Percentiles rank a stretch among this genome's conserved stretches.
Conservation (phyloP, 208 protist genomes). For the Leishmania turanica region DNA sequence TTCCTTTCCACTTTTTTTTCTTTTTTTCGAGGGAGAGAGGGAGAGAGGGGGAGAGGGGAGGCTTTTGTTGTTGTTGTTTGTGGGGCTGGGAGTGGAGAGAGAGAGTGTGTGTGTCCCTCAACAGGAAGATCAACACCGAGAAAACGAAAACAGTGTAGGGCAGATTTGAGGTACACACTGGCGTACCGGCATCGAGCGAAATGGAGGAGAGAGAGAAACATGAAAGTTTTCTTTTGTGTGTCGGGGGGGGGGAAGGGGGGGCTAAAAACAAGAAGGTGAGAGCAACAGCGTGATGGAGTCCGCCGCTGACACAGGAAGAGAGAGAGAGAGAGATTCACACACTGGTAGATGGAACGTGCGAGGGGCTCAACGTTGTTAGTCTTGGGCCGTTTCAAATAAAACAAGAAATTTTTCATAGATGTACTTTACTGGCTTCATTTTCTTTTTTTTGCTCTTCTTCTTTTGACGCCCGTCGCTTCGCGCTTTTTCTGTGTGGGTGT, state of each 20-base stretch:
- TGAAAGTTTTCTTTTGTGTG: background rate
- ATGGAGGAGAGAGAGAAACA: background rate
- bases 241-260: background rate
- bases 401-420: background rate
- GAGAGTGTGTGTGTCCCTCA: background rate
- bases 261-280: background rate
- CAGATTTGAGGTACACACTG: background rate
- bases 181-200: background rate
- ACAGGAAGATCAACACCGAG: background rate
- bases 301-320: background rate
- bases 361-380: background rate
- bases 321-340: background rate
- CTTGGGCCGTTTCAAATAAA: background rate
- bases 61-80: background rate
- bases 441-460: background rate
- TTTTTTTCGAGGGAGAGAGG: too few species aligned
- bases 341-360: background rate
- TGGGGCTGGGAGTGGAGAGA: background rate
- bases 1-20: background rate
- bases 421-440: background rate
- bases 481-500: background rate
- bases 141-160: background rate
- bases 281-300: background rate
- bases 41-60: too few species aligned
- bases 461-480: background rate